Conservation (phyloP, 2,329 filamentous ascomycete species). For the Stagonosporopsis chrysanthemi region DNA sequence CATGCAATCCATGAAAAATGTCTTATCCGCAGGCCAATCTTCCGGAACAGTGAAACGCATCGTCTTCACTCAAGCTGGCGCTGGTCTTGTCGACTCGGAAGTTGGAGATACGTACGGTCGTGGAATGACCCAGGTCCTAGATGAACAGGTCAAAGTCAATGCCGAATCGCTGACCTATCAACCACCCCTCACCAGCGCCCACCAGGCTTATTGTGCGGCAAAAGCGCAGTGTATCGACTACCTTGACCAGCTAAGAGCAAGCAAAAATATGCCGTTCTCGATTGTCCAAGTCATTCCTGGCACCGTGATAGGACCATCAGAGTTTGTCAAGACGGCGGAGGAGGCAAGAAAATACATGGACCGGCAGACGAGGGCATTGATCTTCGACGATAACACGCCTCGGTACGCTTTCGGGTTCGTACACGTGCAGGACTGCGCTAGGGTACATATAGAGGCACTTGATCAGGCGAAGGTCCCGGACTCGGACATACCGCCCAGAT, state of each 20-base stretch:
- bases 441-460: conserved; percentile 42
- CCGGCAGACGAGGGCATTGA: conserved; percentile 41
- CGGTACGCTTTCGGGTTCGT: conserved; percentile 48
- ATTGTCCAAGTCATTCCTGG: conserved; percentile 46
- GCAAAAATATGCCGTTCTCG: conserved; percentile 31
- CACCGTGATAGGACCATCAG: conserved; percentile 44
- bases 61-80: conserved; percentile 47
- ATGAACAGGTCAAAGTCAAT: conserved; percentile 35
- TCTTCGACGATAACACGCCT: conserved; percentile 42
- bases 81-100: conserved; percentile 41
- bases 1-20: conserved; percentile 41
- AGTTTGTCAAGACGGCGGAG: conserved; percentile 32
- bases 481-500: conserved; percentile 36
- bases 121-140: conserved; percentile 34
- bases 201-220: conserved; percentile 45
- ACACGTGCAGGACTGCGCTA: conserved; percentile 42
- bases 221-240: conserved; percentile 46
- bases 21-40: conserved; percentile 37
- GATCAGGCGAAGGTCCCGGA: conserved; percentile 26
- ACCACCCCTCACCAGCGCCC: conserved; percentile 39
- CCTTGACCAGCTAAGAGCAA: conserved; percentile 28
- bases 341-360: conserved; percentile 37
- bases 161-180: conserved; percentile 28
- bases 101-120: conserved; percentile 43
- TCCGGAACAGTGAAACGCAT: conserved; percentile 36